Conservation (phyloP, 345 rosid genomes). For the Syzygium aromaticum region DNA sequence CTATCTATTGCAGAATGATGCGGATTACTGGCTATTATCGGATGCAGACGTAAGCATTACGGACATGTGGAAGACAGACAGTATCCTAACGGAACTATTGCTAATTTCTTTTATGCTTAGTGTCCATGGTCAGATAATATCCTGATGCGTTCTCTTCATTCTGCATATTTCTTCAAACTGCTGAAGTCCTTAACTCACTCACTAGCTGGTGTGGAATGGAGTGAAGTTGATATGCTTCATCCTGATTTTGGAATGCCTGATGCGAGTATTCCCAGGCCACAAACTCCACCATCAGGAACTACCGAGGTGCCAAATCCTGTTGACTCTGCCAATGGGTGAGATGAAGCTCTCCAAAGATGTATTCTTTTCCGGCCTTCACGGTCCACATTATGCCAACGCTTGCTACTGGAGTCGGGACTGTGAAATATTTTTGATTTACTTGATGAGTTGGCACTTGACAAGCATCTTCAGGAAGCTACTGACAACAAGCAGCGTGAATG, state of each 20-base stretch:
- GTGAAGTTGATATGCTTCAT: conserved; percentile 24
- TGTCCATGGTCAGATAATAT: not conserved
- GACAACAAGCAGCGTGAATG: not conserved
- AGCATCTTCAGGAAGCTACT: not conserved
- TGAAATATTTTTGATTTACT: not conserved
- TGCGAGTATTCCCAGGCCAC: conserved; percentile 36
- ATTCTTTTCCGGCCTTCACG: not conserved
- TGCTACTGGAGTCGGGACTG: not conserved
- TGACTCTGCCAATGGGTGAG: conserved; percentile 34
- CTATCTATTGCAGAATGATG: conserved; percentile 49
- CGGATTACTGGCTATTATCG: conserved; percentile 90
- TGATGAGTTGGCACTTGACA: not conserved
- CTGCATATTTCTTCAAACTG: not conserved
- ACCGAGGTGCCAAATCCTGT: conserved; percentile 23
- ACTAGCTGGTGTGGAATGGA: conserved; percentile 64
- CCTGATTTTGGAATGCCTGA: conserved; percentile 54
- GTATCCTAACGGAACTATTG: conserved; percentile 56
- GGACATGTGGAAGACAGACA: conserved; percentile 82
- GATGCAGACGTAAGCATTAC: conserved; percentile 82
- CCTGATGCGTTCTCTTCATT: not conserved
- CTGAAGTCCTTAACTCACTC: conserved; percentile 36
- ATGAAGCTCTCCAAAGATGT: not conserved
- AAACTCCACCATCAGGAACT: conserved; percentile 36
- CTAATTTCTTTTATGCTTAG: not conserved
- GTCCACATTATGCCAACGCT: not conserved